Evolutionary conservation across 176 grass and related monocot species (phyloP).

Genomic region (Cymbopogon citratus): DNA sequence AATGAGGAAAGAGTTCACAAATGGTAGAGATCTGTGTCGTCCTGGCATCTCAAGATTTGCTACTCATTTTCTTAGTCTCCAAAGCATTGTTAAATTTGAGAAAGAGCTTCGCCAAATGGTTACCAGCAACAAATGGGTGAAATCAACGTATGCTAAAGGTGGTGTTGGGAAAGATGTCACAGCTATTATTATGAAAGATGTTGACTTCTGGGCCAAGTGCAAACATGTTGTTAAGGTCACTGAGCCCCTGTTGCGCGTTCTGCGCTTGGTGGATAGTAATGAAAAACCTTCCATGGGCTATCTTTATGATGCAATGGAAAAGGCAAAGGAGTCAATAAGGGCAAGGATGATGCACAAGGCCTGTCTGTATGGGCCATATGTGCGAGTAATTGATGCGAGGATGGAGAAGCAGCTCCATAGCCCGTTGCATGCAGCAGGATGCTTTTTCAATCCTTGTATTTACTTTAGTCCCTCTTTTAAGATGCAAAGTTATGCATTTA

Average conservation of each 20-base stretch:
- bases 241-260: constrained; percentile 35
- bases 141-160: constrained; percentile 40
- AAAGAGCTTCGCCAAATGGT: constrained; percentile 49
- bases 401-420: constrained; percentile 54
- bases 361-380: constrained; percentile 36
- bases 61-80: constrained; percentile 53
- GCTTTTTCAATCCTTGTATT: constrained; percentile 50
- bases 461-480: constrained; percentile 42
- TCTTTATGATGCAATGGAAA: constrained; percentile 55
- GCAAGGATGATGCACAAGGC: constrained; percentile 42
- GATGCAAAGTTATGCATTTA: constrained; percentile 46
- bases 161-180: constrained; percentile 38
- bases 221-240: constrained; percentile 48
- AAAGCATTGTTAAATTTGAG: constrained; percentile 48
- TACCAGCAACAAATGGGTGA: constrained; percentile 40
- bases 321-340: constrained; percentile 56
- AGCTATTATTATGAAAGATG: constrained; percentile 44
- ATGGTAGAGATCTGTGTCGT: constrained; percentile 48
- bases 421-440: constrained; percentile 54
- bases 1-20: constrained; percentile 64
- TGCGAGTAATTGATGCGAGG: constrained; percentile 53
- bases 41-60: constrained; percentile 52
- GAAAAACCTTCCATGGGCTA: constrained; percentile 54
- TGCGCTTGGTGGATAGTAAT: constrained; percentile 39
- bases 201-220: constrained; percentile 44